These are phyloP conservation scores for Rosa multiflora DNA, from an alignment of 306 rosid genomes.

Conservation along the genomic window DNA sequence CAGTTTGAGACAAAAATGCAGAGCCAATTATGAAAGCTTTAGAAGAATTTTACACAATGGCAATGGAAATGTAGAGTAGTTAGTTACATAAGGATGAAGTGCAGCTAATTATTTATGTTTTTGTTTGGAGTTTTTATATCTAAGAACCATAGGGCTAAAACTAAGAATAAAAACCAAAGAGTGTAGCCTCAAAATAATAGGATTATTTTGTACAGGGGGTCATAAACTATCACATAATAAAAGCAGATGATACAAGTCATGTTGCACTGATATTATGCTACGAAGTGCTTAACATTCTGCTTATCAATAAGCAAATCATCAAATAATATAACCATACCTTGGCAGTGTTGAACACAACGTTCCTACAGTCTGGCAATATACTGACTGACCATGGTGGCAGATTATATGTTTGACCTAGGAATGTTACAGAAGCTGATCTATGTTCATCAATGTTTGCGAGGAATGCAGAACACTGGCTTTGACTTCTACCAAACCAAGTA, in stretches of 20 bases:
- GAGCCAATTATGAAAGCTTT: background rate
- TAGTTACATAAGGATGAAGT: background rate
- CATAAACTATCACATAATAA: background rate
- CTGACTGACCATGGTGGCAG: conserved; percentile 98
- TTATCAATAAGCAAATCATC: conserved; percentile 1
- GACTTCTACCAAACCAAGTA: conserved; percentile 33
- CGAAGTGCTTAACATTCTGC: conserved; percentile 1
- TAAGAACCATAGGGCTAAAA: background rate
- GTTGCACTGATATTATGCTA: conserved; percentile 8
- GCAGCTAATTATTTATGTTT: background rate
- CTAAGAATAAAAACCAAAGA: background rate
- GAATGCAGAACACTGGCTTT: conserved; percentile 73
- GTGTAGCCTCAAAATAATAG: background rate
- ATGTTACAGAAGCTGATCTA: conserved; percentile 59
- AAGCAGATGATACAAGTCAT: background rate
- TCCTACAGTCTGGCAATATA: conserved; percentile 88
- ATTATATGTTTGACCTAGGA: conserved; percentile 68
- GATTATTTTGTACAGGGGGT: background rate
- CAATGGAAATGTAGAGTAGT: background rate
- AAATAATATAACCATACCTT: conserved; percentile 56
- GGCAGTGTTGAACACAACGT: conserved; percentile 77
- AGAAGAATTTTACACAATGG: background rate
- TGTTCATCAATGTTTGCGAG: conserved; percentile 88
- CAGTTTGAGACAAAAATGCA: background rate
- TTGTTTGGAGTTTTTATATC: background rate